A percentile compares a stretch with the other conserved stretches of the same genome.
These are phyloP conservation scores for Carnegiea gigantea DNA, from an alignment of 179 eudicot species.

Conservation along the genomic window DNA sequence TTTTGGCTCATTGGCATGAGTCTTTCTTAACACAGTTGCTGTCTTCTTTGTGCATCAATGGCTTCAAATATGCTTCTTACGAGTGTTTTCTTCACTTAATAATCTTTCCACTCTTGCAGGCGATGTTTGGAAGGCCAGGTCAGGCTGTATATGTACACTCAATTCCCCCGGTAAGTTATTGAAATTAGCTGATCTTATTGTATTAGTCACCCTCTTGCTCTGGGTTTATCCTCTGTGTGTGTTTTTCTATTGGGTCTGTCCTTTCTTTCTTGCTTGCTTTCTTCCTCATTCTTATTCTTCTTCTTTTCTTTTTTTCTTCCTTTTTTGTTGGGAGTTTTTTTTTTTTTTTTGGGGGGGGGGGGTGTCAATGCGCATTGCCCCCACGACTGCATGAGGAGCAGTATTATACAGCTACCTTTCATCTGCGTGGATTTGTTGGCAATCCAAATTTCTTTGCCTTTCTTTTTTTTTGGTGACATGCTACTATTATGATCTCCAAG, in stretches of 20 bases:
- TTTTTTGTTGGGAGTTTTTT: no score
- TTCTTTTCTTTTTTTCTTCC: no score
- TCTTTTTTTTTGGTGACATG: background rate
- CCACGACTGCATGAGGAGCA: background rate
- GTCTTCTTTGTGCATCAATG: conserved; percentile 7
- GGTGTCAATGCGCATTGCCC: background rate
- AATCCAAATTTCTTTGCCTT: background rate
- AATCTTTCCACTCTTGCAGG: conserved; percentile 42
- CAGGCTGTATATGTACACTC: conserved; percentile 74
- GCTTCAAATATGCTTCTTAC: background rate
- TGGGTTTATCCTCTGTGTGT: background rate
- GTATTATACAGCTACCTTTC: no score
- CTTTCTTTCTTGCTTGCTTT: background rate
- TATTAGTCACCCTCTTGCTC: background rate
- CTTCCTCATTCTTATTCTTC: no score
- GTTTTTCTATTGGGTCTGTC: background rate
- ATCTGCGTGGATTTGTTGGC: background rate
- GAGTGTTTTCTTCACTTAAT: conserved; percentile 11
- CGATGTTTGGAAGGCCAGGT: conserved; percentile 65
- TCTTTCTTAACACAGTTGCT: background rate
- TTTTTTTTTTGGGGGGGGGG: background rate
- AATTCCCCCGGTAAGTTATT: conserved; percentile 63
- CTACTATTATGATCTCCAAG: background rate
- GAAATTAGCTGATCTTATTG: background rate
- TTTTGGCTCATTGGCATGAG: background rate